Percentiles rank a stretch among this genome's conserved stretches.
phyloP scores from a whole-genome alignment of 768 basidiomycete genomes.

The Suillus cothurnatus region DNA sequence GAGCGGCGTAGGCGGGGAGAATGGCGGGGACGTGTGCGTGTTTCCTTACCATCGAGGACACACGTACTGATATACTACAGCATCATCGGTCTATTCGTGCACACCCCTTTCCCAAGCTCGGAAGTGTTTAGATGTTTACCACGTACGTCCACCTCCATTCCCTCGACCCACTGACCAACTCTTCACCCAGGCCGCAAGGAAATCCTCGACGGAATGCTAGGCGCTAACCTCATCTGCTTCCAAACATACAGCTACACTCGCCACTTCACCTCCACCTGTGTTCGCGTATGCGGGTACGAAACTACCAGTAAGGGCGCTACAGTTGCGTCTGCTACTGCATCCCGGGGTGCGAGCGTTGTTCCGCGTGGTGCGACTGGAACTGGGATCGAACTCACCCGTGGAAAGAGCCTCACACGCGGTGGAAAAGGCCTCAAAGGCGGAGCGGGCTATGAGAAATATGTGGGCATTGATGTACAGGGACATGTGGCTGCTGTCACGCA shows the following conservation, averaged over 20 bases:
- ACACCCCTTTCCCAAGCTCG: conserved; percentile 96
- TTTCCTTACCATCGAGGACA: not conserved
- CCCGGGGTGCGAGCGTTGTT: conserved; percentile 13
- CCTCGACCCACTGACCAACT: not conserved
- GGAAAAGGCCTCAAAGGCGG: not conserved
- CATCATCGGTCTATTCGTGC: conserved; percentile 90
- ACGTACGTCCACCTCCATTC: conserved; percentile 49
- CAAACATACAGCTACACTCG: conserved; percentile 96
- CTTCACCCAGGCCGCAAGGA: conserved; percentile 71
- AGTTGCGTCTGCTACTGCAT: not conserved
- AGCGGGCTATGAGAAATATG: conserved; percentile 23
- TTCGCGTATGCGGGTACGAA: conserved; percentile 96
- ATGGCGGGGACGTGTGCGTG: conserved; percentile 28
- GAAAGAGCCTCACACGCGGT: conserved; percentile 14
- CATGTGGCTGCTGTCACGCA: conserved; percentile 82
- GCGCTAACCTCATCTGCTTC: conserved; percentile 96
- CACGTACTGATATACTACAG: conserved; percentile 15
- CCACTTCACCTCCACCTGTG: conserved; percentile 93
- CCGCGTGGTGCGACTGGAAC: not conserved
- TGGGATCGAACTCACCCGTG: not conserved
- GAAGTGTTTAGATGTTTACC: conserved; percentile 96
- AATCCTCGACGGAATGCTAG: conserved; percentile 97
- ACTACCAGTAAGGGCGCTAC: conserved; percentile 43
- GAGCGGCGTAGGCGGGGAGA: conserved; percentile 23
- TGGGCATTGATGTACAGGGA: conserved; percentile 81